Evolutionary conservation across 2,329 filamentous ascomycete species (phyloP).

Genomic region (Clonostachys byssicola): DNA sequence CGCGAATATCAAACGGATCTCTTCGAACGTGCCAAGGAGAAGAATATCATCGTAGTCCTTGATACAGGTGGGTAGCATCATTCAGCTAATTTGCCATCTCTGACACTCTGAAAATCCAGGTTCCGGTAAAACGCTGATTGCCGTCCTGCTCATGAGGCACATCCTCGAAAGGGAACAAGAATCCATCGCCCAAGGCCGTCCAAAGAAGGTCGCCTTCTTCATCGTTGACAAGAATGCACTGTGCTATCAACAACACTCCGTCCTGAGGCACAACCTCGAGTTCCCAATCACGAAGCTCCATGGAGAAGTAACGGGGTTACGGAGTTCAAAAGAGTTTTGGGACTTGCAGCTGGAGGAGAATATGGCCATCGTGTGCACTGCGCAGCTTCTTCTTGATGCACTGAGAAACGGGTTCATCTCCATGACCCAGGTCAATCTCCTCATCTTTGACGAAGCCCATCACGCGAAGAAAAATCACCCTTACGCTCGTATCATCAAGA

Average conservation of each 20-base stretch:
- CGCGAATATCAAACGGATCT: slow-evolving; percentile 91
- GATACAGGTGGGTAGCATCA: slow-evolving; percentile 62
- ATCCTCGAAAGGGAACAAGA: slow-evolving; percentile 75
- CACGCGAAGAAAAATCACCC: slow-evolving; percentile 92
- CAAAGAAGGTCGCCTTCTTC: slow-evolving; percentile 74
- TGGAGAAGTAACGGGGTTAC: slow-evolving; percentile 56
- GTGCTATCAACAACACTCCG: slow-evolving; percentile 83
- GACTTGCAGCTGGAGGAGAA: slow-evolving; percentile 51
- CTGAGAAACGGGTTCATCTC: slow-evolving; percentile 74
- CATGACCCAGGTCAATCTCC: slow-evolving; percentile 80
- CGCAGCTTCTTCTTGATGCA: slow-evolving; percentile 77
- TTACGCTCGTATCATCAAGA: slow-evolving; percentile 85
- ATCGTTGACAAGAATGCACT: slow-evolving; percentile 86
- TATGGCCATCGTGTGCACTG: slow-evolving; percentile 89
- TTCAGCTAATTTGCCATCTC: background rate
- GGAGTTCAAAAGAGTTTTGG: slow-evolving; percentile 42
- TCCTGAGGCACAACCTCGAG: slow-evolving; percentile 77
- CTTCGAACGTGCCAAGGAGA: slow-evolving; percentile 78
- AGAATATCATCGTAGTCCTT: slow-evolving; percentile 89
- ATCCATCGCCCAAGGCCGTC: slow-evolving; percentile 54
- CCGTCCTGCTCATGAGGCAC: slow-evolving; percentile 76
- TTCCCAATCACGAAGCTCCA: slow-evolving; percentile 71
- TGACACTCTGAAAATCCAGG: slow-evolving; percentile 41
- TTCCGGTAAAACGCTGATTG: slow-evolving; percentile 94
- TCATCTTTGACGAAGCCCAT: slow-evolving; percentile 95